Conservation (phyloP, 805 yeast species). For the Monosporozyma solicola region DNA sequence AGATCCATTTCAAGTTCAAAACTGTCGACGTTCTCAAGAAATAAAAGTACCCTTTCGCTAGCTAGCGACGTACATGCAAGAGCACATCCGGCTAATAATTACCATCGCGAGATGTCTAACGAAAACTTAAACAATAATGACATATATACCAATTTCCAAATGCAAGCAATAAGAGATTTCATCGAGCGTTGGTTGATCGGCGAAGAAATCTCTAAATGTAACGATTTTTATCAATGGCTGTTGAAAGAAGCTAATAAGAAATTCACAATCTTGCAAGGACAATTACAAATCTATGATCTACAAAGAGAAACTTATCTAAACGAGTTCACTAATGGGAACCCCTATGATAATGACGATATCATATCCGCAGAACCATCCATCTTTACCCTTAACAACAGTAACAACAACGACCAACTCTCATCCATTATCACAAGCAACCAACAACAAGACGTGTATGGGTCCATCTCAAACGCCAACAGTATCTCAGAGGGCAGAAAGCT, state of each 20-base stretch:
- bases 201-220: slow-evolving; percentile 24
- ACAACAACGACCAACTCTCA: not conserved
- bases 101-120: not conserved
- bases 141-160: slow-evolving; percentile 7
- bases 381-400: not conserved
- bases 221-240: slow-evolving; percentile 28
- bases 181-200: slow-evolving; percentile 27
- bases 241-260: slow-evolving; percentile 20
- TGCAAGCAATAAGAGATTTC: slow-evolving; percentile 19
- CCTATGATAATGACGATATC: not conserved
- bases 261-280: slow-evolving; percentile 18
- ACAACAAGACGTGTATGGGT: not conserved
- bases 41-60: not conserved
- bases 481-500: not conserved
- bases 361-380: not conserved
- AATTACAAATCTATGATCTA: slow-evolving; percentile 12
- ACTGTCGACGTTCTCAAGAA: not conserved
- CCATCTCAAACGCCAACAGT: not conserved
- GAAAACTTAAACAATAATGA: not conserved
- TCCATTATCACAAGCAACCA: not conserved
- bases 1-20: not conserved
- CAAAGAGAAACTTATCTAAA: slow-evolving; percentile 5
- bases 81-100: not conserved
- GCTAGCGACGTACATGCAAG: not conserved
- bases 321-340: not conserved